Evolutionary conservation across 2,329 filamentous ascomycete genomes (phyloP).

Genomic region (Pseudofabraea citricarpa): DNA sequence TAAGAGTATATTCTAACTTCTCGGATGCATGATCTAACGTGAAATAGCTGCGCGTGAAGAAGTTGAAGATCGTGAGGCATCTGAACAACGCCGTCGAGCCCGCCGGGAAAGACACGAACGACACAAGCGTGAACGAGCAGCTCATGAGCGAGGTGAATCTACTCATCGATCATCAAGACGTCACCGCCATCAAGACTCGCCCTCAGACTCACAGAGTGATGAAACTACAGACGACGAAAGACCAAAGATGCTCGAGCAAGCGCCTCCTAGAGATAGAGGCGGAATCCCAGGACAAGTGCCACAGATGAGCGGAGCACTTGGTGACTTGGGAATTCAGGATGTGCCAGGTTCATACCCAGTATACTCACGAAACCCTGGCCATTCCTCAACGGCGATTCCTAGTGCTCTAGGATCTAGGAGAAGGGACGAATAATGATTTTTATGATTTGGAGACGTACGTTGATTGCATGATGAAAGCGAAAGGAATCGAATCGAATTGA

Average conservation of each 20-base stretch:
- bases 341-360: no score
- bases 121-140: slow-evolving; percentile 22
- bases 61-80: slow-evolving; percentile 7
- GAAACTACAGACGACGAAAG: slow-evolving; percentile 10
- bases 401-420: no score
- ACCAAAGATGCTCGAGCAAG: slow-evolving; percentile 22
- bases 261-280: slow-evolving; percentile 16
- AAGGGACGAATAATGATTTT: no score
- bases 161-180: slow-evolving; percentile 7
- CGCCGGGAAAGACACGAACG: slow-evolving; percentile 26
- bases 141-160: slow-evolving; percentile 9
- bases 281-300: slow-evolving; percentile 15
- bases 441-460: no score
- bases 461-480: no score
- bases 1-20: slow-evolving; percentile 33
- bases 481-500: no score
- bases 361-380: no score
- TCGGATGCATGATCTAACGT: neutral
- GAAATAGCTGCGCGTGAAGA: neutral
- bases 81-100: slow-evolving; percentile 21
- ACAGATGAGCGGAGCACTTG: slow-evolving; percentile 25
- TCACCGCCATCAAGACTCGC: slow-evolving; percentile 13
- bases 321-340: no score
- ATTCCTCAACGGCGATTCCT: no score
- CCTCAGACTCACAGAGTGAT: slow-evolving; percentile 2